These are phyloP conservation scores for Warburgia ugandensis DNA, from an alignment of 164 flowering plant genomes.

Conservation along the genomic window DNA sequence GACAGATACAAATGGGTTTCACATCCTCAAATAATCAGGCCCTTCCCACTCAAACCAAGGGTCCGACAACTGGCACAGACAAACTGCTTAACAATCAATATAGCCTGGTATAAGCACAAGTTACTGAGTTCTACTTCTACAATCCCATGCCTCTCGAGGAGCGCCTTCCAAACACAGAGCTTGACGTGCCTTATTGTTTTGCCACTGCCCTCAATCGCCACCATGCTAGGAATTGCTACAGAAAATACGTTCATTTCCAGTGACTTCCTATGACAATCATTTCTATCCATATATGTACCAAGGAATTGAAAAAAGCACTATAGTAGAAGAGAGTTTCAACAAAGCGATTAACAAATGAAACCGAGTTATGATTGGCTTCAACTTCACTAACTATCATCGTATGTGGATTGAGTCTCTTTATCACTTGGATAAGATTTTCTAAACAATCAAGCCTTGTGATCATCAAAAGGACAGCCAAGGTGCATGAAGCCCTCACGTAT, in stretches of 20 bases:
- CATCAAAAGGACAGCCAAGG: too few relatives aligned
- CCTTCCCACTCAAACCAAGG: too few relatives aligned
- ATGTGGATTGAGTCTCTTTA: too few relatives aligned
- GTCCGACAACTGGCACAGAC: too few relatives aligned
- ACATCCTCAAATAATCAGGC: too few relatives aligned
- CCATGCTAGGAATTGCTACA: constrained; percentile 28
- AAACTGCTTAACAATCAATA: too few relatives aligned
- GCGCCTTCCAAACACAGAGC: constrained; percentile 40
- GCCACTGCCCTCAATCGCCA: constrained; percentile 46
- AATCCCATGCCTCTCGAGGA: constrained; percentile 39
- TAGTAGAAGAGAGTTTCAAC: constrained; percentile 44
- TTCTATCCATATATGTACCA: constrained; percentile 27
- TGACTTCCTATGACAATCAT: constrained; percentile 20
- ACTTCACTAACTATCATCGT: too few relatives aligned
- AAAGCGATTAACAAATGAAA: constrained; percentile 37
- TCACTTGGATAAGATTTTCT: constrained; percentile 32
- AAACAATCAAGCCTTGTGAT: constrained; percentile 16
- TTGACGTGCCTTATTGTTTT: constrained; percentile 34
- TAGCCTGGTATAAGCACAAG: too few relatives aligned
- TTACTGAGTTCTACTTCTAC: constrained; percentile 37
- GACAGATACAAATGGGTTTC: too few relatives aligned
- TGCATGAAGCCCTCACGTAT: too few relatives aligned
- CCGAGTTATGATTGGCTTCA: constrained; percentile 47
- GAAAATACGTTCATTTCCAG: constrained; percentile 22
- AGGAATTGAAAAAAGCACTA: constrained; percentile 43